Evolutionary conservation across 495 filamentous ascomycete genomes (phyloP).

Genomic region (Podospora pseudopauciseta): DNA sequence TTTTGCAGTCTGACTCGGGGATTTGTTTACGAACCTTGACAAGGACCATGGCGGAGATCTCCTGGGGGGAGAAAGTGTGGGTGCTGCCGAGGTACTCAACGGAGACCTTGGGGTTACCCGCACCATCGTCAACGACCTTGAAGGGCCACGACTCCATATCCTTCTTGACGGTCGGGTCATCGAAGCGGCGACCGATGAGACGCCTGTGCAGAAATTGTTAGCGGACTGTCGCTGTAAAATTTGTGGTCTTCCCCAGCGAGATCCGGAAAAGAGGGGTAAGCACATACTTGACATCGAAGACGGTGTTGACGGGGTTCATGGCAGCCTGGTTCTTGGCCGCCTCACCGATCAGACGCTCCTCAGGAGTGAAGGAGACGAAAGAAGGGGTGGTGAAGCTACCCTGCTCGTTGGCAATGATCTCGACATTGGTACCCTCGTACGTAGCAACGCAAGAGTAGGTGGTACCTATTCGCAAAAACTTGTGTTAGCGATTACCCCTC

Average conservation of each 20-base stretch:
- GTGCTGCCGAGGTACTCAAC: slow-evolving; percentile 92
- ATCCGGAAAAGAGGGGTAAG: background rate
- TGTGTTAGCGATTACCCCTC: slow-evolving; percentile 14
- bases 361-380: slow-evolving; percentile 97
- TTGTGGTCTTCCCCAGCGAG: background rate
- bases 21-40: slow-evolving; percentile 59
- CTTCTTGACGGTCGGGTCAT: slow-evolving; percentile 94
- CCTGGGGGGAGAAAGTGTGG: slow-evolving; percentile 95
- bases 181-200: slow-evolving; percentile 91
- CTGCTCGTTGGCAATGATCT: slow-evolving; percentile 99
- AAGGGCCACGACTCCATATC: slow-evolving; percentile 98
- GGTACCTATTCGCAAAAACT: slow-evolving; percentile 60
- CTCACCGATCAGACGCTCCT: slow-evolving; percentile 97
- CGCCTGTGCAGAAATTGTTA: slow-evolving; percentile 53
- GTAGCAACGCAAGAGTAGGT: slow-evolving; percentile 99
- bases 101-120: slow-evolving; percentile 84
- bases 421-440: slow-evolving; percentile 98
- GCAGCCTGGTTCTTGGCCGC: slow-evolving; percentile 99
- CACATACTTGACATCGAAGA: slow-evolving; percentile 89
- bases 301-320: slow-evolving; percentile 96
- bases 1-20: background rate
- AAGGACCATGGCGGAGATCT: slow-evolving; percentile 95
- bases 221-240: slow-evolving; percentile 9
- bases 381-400: slow-evolving; percentile 98
- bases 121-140: slow-evolving; percentile 82